Base-by-base conservation (phyloP, 1,139 yeast species). In the Casaregolazyma suthepensis region DNA sequence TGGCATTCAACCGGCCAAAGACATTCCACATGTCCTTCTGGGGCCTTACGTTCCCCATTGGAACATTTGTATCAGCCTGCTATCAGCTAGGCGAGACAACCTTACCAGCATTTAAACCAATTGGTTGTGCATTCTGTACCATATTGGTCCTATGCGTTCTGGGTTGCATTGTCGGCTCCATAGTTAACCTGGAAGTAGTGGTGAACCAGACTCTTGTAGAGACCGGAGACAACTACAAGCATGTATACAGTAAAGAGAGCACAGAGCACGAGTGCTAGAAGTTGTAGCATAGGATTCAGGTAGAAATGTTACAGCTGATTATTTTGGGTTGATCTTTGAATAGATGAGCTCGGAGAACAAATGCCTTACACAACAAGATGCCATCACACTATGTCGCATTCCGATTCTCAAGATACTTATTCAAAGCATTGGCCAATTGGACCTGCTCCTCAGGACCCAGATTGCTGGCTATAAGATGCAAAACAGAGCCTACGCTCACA, bases 1-100 rank as follows among this genome's bases (percentile, higher is more conserved):
- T 74, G 55, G 67, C 77, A 7, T 55, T 61, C 42, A 68, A 76
- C 29, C 63, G 61, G 1, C 72, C 72, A 5, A 58, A 57, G n/a
- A 63, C 63, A 48, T 87, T 82, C 73, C 75, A 77, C 55, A 77
- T 78, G 59, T 81, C 83, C 0, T 87, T 85, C 78, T 89, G 96
- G 96, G 82, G 90, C 31, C 80, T 87, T 75, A 86, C 96, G 57
- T 90, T 90, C 82, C 96, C 96, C 1, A 65, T 88, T 61, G 96
- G 96, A 2, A 88, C 96, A 0, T 83, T 87, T 84, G 74, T 85
- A 0, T 68, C 86, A 19, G 80, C 88, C 2, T 78, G 81, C 59
- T 67, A 74, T 19, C 78, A 80, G 60, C 65, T 88, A 26, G 80
- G 75, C 43, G 67, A 77, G 5, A 75, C 72, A 50, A 75, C 77